phyloP scores from a whole-genome alignment of 2,329 filamentous ascomycete species.

The Phaeosphaeria sp. region DNA sequence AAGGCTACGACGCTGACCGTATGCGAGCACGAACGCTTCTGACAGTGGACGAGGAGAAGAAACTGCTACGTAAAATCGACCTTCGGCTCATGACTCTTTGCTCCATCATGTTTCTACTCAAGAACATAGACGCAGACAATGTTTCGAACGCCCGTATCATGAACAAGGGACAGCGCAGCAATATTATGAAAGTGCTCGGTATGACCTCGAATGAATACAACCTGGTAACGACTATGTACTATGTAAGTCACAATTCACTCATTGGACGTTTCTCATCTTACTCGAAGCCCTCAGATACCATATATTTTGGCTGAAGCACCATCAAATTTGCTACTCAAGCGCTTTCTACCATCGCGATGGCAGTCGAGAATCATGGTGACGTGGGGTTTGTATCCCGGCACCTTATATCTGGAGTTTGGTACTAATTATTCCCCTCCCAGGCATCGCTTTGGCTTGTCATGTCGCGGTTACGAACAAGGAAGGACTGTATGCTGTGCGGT shows the following conservation, averaged over 20 bases:
- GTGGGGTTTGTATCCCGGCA: slow-evolving; percentile 15
- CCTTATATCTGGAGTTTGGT: neutral
- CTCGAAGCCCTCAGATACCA: slow-evolving; percentile 14
- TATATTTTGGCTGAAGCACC: slow-evolving; percentile 38
- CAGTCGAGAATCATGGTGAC: slow-evolving; percentile 37
- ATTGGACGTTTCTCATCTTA: neutral
- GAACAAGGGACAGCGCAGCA: slow-evolving; percentile 22
- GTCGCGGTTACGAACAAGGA: slow-evolving; percentile 53
- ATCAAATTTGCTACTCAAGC: slow-evolving; percentile 47
- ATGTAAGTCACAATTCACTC: slow-evolving; percentile 21
- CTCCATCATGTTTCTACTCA: slow-evolving; percentile 27
- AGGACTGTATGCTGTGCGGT: slow-evolving; percentile 55
- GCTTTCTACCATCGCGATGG: slow-evolving; percentile 44
- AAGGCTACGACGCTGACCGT: slow-evolving; percentile 18
- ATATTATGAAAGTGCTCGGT: slow-evolving; percentile 24
- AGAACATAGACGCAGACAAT: slow-evolving; percentile 31
- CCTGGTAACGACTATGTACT: slow-evolving; percentile 45
- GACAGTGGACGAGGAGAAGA: slow-evolving; percentile 53
- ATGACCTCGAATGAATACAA: slow-evolving; percentile 31
- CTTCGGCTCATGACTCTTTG: slow-evolving; percentile 23
- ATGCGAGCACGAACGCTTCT: slow-evolving; percentile 20
- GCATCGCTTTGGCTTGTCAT: slow-evolving; percentile 31
- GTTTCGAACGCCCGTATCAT: slow-evolving; percentile 29
- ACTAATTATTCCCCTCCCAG: neutral
- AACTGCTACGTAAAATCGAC: slow-evolving; percentile 37